Conservation (phyloP, 257 asterid genomes). For the Plantago elongata region DNA sequence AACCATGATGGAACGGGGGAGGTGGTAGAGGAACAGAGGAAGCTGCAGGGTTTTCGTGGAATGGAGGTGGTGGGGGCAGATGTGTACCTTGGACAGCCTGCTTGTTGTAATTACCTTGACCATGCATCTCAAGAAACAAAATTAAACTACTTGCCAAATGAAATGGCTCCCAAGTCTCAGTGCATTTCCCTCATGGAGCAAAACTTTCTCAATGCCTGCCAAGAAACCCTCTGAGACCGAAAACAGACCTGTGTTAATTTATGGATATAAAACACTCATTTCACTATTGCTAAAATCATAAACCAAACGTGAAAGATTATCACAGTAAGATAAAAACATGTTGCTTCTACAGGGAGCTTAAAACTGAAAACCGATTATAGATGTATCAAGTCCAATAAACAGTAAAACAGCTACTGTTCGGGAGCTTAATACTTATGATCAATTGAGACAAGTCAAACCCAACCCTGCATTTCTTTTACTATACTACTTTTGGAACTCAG, state of each 20-base stretch:
- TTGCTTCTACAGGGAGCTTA: too few relatives aligned
- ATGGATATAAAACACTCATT: too few relatives aligned
- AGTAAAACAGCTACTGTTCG: too few relatives aligned
- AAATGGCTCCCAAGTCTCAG: slow-evolving; percentile 5
- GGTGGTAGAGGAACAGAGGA: slow-evolving; percentile 31
- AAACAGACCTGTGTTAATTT: background rate
- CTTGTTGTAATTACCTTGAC: slow-evolving; percentile 44
- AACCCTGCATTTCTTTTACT: background rate
- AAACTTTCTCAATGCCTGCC: slow-evolving; percentile 9
- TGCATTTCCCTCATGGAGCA: slow-evolving; percentile 17
- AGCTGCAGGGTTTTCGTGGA: slow-evolving; percentile 39
- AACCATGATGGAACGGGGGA: slow-evolving; percentile 36
- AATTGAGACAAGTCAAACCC: background rate
- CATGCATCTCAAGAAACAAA: slow-evolving; percentile 48
- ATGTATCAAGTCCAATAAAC: too few relatives aligned
- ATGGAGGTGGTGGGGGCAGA: slow-evolving; percentile 30
- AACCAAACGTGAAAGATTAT: too few relatives aligned
- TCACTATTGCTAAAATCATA: too few relatives aligned
- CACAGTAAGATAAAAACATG: too few relatives aligned
- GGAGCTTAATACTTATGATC: too few relatives aligned
- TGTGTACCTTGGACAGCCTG: slow-evolving; percentile 9
- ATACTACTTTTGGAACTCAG: too few relatives aligned
- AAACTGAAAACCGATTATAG: too few relatives aligned
- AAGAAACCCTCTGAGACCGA: background rate
- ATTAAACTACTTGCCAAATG: slow-evolving; percentile 21